These are phyloP conservation scores for Seiridium unicorne DNA, from an alignment of 2,329 filamentous ascomycete species.

Conservation along the genomic window DNA sequence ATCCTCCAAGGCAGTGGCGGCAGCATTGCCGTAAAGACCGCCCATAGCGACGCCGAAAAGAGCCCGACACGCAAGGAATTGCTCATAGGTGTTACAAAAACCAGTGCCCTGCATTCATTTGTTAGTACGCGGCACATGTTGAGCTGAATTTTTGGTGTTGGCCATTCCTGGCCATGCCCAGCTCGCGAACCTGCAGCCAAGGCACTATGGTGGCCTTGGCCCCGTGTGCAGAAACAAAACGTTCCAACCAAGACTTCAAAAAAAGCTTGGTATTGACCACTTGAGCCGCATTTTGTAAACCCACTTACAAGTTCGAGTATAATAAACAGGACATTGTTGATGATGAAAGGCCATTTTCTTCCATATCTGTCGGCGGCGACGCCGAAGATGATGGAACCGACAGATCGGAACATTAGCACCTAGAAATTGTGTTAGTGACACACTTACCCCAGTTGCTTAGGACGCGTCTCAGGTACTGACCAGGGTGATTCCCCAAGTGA, in stretches of 20 bases:
- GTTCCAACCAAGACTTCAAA: not conserved
- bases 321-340: constrained; percentile 73
- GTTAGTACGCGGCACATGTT: not conserved
- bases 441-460: not conserved
- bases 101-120: constrained; percentile 52
- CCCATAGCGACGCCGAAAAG: constrained; percentile 83
- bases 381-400: constrained; percentile 54
- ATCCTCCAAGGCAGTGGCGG: constrained; percentile 76
- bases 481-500: constrained; percentile 64
- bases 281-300: not conserved
- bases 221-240: not conserved
- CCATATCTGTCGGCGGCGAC: constrained; percentile 56
- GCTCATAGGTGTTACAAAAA: constrained; percentile 64
- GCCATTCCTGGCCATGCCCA: constrained; percentile 15
- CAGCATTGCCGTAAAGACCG: constrained; percentile 75
- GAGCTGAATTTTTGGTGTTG: not conserved
- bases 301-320: constrained; percentile 64
- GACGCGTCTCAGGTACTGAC: constrained; percentile 18
- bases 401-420: constrained; percentile 57
- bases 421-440: not conserved
- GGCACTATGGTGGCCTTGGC: constrained; percentile 16
- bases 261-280: constrained; percentile 2
- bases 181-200: constrained; percentile 21
- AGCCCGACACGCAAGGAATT: constrained; percentile 73
- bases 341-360: constrained; percentile 69